phyloP scores from a whole-genome alignment of 768 basidiomycete species.

The Podaxis pistillaris region DNA sequence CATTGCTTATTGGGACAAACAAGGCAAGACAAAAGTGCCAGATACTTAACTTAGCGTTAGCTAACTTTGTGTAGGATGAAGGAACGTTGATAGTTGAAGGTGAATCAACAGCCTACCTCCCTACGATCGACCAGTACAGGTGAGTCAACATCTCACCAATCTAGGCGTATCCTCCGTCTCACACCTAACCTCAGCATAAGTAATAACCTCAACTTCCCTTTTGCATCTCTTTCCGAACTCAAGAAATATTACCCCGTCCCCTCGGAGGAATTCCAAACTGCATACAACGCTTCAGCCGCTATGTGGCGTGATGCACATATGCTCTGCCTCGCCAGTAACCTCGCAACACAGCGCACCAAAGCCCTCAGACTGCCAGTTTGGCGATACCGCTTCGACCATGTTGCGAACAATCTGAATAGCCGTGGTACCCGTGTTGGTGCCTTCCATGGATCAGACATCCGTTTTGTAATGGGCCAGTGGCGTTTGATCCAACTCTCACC shows the following conservation, averaged over 20 bases:
- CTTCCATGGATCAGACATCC: conserved; percentile 31
- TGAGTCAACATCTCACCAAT: conserved; percentile 7
- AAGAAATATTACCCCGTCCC: conserved; percentile 28
- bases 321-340: conserved; percentile 31
- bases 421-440: conserved; percentile 30
- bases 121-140: conserved; percentile 28
- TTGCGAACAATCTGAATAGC: conserved; percentile 32
- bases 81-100: conserved; percentile 33
- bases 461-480: conserved; percentile 34
- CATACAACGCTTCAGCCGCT: conserved; percentile 31
- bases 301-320: conserved; percentile 36
- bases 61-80: conserved; percentile 24
- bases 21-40: conserved; percentile 20
- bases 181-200: conserved; percentile 19
- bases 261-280: conserved; percentile 26
- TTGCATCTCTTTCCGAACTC: conserved; percentile 22
- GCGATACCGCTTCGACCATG: conserved; percentile 32
- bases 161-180: neutral
- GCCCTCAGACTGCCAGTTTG: conserved; percentile 25
- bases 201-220: conserved; percentile 34
- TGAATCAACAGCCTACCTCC: conserved; percentile 31
- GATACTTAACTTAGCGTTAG: neutral
- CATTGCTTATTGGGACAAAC: conserved; percentile 31
- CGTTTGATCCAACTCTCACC: conserved; percentile 29
- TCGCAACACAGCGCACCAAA: conserved; percentile 23